Conservation (phyloP, 768 basidiomycete species). For the Phanerochaete sordida region DNA sequence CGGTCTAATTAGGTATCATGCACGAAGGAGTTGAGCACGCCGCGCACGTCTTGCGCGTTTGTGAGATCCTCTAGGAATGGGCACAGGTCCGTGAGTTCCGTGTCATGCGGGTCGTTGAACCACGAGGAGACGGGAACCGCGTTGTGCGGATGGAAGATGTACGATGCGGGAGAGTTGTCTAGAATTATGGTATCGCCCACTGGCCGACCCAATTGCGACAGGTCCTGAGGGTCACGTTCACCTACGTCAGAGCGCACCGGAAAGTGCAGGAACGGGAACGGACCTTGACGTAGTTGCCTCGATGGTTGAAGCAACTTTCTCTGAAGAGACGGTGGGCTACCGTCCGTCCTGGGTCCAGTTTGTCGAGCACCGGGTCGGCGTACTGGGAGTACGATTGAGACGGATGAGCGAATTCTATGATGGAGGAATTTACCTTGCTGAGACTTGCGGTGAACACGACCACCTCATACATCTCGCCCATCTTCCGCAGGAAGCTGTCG, state of each 20-base stretch:
- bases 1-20: slow-evolving; percentile 1
- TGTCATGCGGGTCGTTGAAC: slow-evolving; percentile 99
- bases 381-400: slow-evolving; percentile 54
- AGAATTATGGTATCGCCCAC: slow-evolving; percentile 94
- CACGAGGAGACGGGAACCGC: slow-evolving; percentile 98
- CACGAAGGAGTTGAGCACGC: slow-evolving; percentile 21
- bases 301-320: slow-evolving; percentile 98
- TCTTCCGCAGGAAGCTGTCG: slow-evolving; percentile 91
- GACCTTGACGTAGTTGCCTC: slow-evolving; percentile 99
- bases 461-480: slow-evolving; percentile 98
- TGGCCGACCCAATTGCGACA: slow-evolving; percentile 93
- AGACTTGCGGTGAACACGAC: slow-evolving; percentile 98
- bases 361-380: slow-evolving; percentile 97
- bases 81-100: slow-evolving; percentile 91
- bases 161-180: slow-evolving; percentile 98
- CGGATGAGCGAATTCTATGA: neutral
- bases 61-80: slow-evolving; percentile 90
- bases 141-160: slow-evolving; percentile 99
- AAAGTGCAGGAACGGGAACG: slow-evolving; percentile 10
- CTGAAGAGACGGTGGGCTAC: slow-evolving; percentile 94
- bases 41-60: slow-evolving; percentile 82
- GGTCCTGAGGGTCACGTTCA: slow-evolving; percentile 52
- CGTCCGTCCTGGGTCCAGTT: slow-evolving; percentile 87
- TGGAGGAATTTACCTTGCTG: slow-evolving; percentile 66
- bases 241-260: neutral